Evolutionary conservation across 2,329 filamentous ascomycete genomes (phyloP), one percentile per base, ranked within the genome.

Genomic region (Microthyrium microscopicum): DNA sequence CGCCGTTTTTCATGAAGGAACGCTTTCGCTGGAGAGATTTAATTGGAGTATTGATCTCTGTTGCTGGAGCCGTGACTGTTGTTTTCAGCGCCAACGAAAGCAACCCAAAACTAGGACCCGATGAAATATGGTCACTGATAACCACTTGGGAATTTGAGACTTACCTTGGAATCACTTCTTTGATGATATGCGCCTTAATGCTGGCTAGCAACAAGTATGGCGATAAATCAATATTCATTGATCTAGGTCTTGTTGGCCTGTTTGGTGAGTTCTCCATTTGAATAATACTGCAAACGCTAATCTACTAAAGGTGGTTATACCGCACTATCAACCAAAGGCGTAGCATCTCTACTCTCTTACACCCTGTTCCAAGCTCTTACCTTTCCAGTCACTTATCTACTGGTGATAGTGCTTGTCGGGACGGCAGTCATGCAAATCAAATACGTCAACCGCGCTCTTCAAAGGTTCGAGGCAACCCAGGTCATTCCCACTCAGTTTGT

Each of bases 401-500:
- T 98, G n/a, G 54, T 89, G 6, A 61, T 78, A 32, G 67, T 95
- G 31, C 67, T 98, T 18, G 64, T 89, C 13, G 68, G 62, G 29
- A 95, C 87, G 1, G 89, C 89, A 5, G 63, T 98, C 39, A 84
- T 95, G 78, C 89, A 98, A 57, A 87, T 98, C 45, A 87, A 83
- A 50, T 98, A 95, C 51, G 70, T 98, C 51, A 98, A 95, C 58
- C 80, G 72, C 33, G 76, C 77, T 1, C 63, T 98, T 33, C 85
- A 94, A 52, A 74, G 81, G 29, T 98, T 95, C 59, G 83, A 94
- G 54, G 93, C 89, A 5, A 98, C 89, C 0, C 84, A 94, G 52
- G 89, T 98, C 44, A 98, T 98, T 41, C 89, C 89, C 0, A 89
- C 89, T 11, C 89, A 98, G 49, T 98, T 98, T 46, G 89, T 98